Base-by-base conservation (phyloP, 2,329 filamentous ascomycete genomes). In the Sclerotinia sclerotiorum region DNA sequence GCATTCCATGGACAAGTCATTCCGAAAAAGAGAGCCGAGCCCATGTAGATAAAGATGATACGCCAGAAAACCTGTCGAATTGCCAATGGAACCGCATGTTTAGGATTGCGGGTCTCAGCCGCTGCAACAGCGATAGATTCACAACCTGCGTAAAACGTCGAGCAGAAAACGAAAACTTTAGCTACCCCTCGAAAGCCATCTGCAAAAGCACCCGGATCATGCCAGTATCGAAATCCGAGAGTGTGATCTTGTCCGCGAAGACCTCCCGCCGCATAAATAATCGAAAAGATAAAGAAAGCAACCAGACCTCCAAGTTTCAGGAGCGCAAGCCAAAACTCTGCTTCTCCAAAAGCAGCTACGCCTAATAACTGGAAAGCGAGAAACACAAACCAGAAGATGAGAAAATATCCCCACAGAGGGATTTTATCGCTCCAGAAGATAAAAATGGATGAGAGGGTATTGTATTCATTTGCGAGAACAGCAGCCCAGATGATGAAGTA, bases 11-110 rank as follows among this genome's bases (percentile, higher is more conserved):
- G 90, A 72, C 90, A 91, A 0, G 90, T 90, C 3, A 94, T 82
- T 11, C 90, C 89, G 69, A 90, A 91, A 80, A 92, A 92, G 76
- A 93, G 86, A 44, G 89, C 90, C 11, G 85, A 85, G 48, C 89
- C 89, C 81, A 97, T 84, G 81, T 97, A 97, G 81, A 97, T 70
- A n/a, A 95, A 84, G 5, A 89, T 87, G 75, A 97, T 96, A 75
- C 93, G 89, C 93, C 93, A 97, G 79, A 97, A 97, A 24, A 97
- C 92, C 77, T 96, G 93, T 80, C 94, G 95, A 75, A 95, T 88
- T 10, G 93, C 93, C 19, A 77, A 74, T 0, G 82, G 82, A 2
- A 84, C 81, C 6, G 81, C 82, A 44, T 78, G 78, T 29, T 77
- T 74, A 0, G 82, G 82, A 70, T 84, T 84, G 24, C 81, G 79